Evolutionary conservation across 345 rosid genomes (phyloP), one percentile per base, ranked within the genome.

Genomic region (Cardamine resedifolia): DNA sequence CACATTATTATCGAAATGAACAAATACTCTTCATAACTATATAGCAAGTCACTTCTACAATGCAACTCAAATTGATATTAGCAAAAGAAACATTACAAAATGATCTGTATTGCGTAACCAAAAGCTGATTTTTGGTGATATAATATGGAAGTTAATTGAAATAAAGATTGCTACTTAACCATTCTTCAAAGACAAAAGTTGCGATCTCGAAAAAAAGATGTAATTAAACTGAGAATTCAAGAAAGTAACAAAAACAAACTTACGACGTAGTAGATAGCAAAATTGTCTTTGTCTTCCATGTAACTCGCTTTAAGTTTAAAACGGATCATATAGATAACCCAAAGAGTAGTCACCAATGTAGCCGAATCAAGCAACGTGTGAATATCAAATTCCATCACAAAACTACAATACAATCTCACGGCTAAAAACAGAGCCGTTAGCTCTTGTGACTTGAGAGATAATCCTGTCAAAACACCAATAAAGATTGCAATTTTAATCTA

Each of bases 341-440:
- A 92, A 59, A 92, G 81, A 7, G 98, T 92, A 39, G 98, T 81
- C 26, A 50, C 83, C 77, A 90, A 72, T 4, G 96, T 90, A 66
- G 96, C 87, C 38, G 92, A 78, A 80, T 92, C 96, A 47, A 92
- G 95, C 30, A 92, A 1, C 3, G 98, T 92, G 76, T 90, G 96
- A 34, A 92, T 87, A 81, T 90, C 96, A 81, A 82, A 88, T 59
- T 90, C 98, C 96, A 92, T 92, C 30, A 92, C 98, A 77, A 90
- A 82, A 81, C 98, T 90, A 72, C 98, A 90, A 64, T 90, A 92
- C 43, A 92, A 76, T 65, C 98, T 83, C 64, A 86, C 91, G 7
- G 89, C 98, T 65, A 92, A 63, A 77, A 92, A 92, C 31, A 88
- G 64, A 64, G 98, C 96, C 21, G 98, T 92, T 70, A 92, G 73